Percentiles rank a stretch among this genome's conserved stretches.
Conservation (phyloP, 2,329 filamentous ascomycete genomes). For the Scortechinia acanthostroma region DNA sequence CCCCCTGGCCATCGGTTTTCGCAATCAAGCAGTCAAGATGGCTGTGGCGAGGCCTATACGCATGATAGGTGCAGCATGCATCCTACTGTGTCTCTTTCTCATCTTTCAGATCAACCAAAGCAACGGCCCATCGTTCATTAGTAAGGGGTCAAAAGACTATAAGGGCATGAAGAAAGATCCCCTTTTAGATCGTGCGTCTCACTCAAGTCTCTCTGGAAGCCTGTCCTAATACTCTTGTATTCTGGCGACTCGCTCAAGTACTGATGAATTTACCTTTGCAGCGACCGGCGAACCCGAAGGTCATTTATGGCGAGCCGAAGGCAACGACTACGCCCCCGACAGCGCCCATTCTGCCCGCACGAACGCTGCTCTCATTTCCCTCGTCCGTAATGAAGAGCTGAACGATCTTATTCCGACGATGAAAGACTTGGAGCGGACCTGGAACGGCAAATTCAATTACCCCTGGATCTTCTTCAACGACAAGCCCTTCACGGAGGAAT, state of each 20-base stretch:
- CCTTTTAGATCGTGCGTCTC: constrained; percentile 71
- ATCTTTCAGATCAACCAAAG: constrained; percentile 64
- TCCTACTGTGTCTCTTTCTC: constrained; percentile 72
- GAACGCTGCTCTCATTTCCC: constrained; percentile 83
- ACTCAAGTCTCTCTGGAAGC: background rate
- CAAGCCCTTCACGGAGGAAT: constrained; percentile 84
- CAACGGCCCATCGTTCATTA: constrained; percentile 36
- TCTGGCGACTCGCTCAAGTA: constrained; percentile 3
- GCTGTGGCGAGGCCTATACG: constrained; percentile 79
- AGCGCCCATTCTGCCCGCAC: constrained; percentile 74
- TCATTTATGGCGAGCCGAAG: constrained; percentile 58
- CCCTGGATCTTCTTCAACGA: constrained; percentile 99
- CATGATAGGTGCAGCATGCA: constrained; percentile 65
- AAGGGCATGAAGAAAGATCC: constrained; percentile 72
- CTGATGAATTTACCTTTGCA: constrained; percentile 24
- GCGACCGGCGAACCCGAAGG: constrained; percentile 80
- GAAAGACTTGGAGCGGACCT: constrained; percentile 84
- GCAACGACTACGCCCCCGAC: constrained; percentile 71
- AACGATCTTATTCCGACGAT: constrained; percentile 80
- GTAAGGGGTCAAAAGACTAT: constrained; percentile 27
- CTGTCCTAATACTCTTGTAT: background rate
- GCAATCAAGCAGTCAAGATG: constrained; percentile 46
- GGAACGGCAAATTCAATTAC: constrained; percentile 99
- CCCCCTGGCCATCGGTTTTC: too few species aligned
- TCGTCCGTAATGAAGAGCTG: constrained; percentile 89